A percentile compares a stretch with the other conserved stretches of the same genome.
Evolutionary conservation across 257 asterid genomes (phyloP).

Genomic region (Nicotiana paniculata): DNA sequence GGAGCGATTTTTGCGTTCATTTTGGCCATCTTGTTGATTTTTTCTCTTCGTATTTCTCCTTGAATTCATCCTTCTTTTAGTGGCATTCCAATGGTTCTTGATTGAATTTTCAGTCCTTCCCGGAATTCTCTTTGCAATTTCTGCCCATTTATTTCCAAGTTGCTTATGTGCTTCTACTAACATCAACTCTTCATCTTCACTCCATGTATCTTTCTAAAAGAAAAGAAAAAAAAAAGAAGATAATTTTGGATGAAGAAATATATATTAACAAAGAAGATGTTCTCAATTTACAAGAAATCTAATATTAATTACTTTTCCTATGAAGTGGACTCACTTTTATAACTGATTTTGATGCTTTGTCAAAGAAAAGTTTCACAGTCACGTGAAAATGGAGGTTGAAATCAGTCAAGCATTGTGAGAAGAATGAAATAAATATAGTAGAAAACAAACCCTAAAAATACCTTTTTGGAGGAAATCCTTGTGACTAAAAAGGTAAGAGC

Average conservation of each 20-base stretch:
- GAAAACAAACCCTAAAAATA: not conserved
- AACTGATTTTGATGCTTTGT: conserved; percentile 16
- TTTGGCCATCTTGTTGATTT: conserved; percentile 9
- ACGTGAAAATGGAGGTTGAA: conserved; percentile 16
- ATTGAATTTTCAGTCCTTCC: conserved; percentile 82
- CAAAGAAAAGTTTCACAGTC: conserved; percentile 15
- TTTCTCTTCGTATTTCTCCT: conserved; percentile 36
- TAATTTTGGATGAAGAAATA: no score
- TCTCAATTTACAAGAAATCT: not conserved
- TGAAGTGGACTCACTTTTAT: not conserved
- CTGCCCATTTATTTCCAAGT: conserved; percentile 70
- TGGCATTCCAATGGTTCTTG: conserved; percentile 85
- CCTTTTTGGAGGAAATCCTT: not conserved
- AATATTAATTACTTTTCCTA: not conserved
- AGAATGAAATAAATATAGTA: not conserved
- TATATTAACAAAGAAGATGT: not conserved
- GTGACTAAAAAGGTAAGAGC: not conserved
- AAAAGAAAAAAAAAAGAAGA: not conserved
- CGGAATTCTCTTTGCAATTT: conserved; percentile 54
- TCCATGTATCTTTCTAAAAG: conserved; percentile 61
- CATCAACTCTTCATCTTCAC: conserved; percentile 60
- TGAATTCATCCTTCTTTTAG: conserved; percentile 50
- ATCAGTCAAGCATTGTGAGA: not conserved
- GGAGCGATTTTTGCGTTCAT: conserved; percentile 6
- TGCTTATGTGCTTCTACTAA: conserved; percentile 46